Evolutionary conservation across 2,329 filamentous ascomycete species (phyloP), one percentile per base, ranked within the genome.

Genomic region (Ceratocystis ficicola): DNA sequence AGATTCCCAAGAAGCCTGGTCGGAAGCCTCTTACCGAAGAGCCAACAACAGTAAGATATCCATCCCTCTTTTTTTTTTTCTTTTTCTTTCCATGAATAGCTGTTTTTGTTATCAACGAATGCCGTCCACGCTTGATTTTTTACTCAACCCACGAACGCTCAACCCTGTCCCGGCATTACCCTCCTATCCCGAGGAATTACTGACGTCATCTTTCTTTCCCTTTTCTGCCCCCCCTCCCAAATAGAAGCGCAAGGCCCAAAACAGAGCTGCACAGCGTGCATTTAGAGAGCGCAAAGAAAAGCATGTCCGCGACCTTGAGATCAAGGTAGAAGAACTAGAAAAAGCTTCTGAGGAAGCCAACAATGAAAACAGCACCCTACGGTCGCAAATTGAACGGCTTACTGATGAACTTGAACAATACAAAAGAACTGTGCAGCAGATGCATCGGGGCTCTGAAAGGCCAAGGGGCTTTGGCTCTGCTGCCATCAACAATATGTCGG

Each of bases 231-330:
- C 52, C 22, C 52, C 55, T 25, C 22, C 50, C 73, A 75, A 71
- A 75, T 70, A 95, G 90, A 95, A 95, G 78, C 87, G 91, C 71
- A 99, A 99, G 78, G 94, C 94, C 8, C 92, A 96, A 73, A 96
- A 96, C 71, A 85, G 92, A 70, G 92, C 92, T 10, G 92, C 92
- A 3, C 92, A 96, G 76, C 85, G 92, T 67, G 92, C 92, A 5
- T 96, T 96, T 81, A 86, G 92, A 65, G 92, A 96, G 75, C 88
- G 92, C 69, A 96, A 96, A 77, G 92, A 96, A 75, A 93, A 89
- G 77, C 92, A 95, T 72, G 75, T 95, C 61, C 90, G 90, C 74
- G 88, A 92, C 70, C 81, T 95, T 1, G 91, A 96, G 76, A 87
- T 80, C 67, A 89, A 90, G 75, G 85, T 90, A 1, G 80, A 86